phyloP scores from a whole-genome alignment of 352 stramenopile species.

The Pythium aristosporum region DNA sequence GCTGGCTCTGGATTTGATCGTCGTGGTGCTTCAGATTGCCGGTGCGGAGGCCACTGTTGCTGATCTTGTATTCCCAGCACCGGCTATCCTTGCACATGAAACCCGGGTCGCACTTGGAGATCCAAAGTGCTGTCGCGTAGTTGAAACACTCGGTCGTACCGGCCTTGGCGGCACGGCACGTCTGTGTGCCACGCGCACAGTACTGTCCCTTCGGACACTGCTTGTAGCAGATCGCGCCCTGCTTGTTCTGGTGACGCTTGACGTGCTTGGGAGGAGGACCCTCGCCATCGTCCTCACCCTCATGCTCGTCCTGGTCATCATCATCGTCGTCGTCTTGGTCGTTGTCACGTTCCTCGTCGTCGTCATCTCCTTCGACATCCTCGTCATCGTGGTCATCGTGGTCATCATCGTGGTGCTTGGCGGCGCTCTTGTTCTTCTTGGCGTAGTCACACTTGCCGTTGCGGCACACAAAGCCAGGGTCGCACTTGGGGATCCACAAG shows the following conservation, averaged over 20 bases:
- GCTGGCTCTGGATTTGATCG: too few species aligned
- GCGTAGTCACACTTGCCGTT: slow-evolving; percentile 34
- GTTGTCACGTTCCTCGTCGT: not conserved
- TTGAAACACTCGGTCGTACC: slow-evolving; percentile 21
- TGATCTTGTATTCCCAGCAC: not conserved
- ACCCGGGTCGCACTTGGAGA: slow-evolving; percentile 18
- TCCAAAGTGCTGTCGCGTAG: slow-evolving; percentile 12
- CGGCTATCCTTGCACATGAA: slow-evolving; percentile 11
- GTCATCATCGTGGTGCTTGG: too few species aligned
- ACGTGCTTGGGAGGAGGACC: slow-evolving; percentile 3
- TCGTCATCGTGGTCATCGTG: not conserved
- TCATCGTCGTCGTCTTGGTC: too few species aligned
- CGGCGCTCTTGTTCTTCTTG: too few species aligned
- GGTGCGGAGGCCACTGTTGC: too few species aligned
- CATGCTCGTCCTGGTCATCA: not conserved
- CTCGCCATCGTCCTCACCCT: not conserved
- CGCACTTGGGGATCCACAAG: slow-evolving; percentile 26
- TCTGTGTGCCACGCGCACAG: slow-evolving; percentile 31
- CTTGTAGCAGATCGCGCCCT: slow-evolving; percentile 22
- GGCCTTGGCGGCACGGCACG: slow-evolving; percentile 21
- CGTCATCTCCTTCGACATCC: too few species aligned
- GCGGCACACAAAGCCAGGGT: slow-evolving; percentile 30
- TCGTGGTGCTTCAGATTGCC: too few species aligned
- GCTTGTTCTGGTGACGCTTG: not conserved
- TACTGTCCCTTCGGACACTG: slow-evolving; percentile 32